These are phyloP conservation scores for Pseudomonodictys pantanalensis DNA, from an alignment of 495 filamentous ascomycete species.

Conservation along the genomic window DNA sequence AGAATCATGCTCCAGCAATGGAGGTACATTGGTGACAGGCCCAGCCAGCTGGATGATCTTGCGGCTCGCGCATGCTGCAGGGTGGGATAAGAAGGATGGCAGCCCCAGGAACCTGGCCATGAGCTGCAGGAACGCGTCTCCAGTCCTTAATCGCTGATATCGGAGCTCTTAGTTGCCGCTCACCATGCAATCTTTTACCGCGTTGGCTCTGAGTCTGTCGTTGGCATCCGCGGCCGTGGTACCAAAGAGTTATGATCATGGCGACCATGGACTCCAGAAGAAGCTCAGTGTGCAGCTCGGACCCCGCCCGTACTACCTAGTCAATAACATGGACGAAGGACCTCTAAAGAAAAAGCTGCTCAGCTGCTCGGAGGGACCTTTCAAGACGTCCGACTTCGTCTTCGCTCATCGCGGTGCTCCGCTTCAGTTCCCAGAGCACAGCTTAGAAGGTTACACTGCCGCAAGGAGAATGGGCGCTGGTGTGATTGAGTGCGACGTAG, in stretches of 20 bases:
- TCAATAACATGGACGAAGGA: conserved; percentile 58
- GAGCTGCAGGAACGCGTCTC: conserved; percentile 11
- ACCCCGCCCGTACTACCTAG: conserved; percentile 57
- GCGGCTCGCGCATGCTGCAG: background rate
- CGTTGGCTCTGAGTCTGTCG: conserved; percentile 2
- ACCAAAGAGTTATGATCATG: background rate
- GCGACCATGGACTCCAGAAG: conserved; percentile 6
- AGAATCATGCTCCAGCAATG: conserved; percentile 3
- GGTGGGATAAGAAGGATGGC: conserved; percentile 4
- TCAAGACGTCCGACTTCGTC: conserved; percentile 47
- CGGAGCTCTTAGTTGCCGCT: too few species aligned
- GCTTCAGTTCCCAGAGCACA: conserved; percentile 62
- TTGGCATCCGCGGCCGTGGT: conserved; percentile 15
- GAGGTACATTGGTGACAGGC: conserved; percentile 2
- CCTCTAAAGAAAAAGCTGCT: conserved; percentile 55
- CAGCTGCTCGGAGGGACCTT: conserved; percentile 50
- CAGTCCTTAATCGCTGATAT: too few species aligned
- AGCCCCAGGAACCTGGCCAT: background rate
- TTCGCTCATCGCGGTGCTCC: conserved; percentile 60
- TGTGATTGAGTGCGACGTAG: conserved; percentile 62
- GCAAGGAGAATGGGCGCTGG: conserved; percentile 61
- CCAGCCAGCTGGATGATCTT: background rate
- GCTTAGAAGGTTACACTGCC: conserved; percentile 50
- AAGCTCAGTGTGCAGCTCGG: conserved; percentile 49
- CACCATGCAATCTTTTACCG: too few species aligned